Base-by-base conservation (phyloP, 257 asterid genomes). In the Leptodermis oblonga region DNA sequence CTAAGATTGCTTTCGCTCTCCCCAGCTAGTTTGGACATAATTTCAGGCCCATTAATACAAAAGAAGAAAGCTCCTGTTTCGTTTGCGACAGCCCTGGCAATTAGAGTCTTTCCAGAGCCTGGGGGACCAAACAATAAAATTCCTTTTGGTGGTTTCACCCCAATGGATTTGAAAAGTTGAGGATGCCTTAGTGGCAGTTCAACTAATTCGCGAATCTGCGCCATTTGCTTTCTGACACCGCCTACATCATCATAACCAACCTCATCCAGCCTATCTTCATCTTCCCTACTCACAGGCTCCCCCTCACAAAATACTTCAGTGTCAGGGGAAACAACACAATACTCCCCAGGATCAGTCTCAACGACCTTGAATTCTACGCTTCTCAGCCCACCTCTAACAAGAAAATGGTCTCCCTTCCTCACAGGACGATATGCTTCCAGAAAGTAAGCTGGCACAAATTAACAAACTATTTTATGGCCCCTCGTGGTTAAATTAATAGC, bases 211-310 rank as follows among this genome's bases (percentile, higher is more conserved):
- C 92, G 92, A 70, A 86, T 86, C 80, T 86, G 92, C 66, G 88
- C 92, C 90, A 86, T 86, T 75, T 86, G 92, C 70, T 86, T 86
- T 59, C 92, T 80, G 60, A 86, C 92, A 42, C 92, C 92, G 65
- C 92, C 92, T n/a, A 84, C 90, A 70, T 84, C 92, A 46, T 86
- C 92, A 75, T 86, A 86, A 36, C 92, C 92, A 74, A 86, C 78
- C 78, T 86, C 92, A 56, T 86, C 92, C 26, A 86, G 76, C 34
- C 89, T 80, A 67, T 84, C 88, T 71, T 84, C 92, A 31, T 86
- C 92, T 67, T 86, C 92, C 74, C 92, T 82, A 72, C 75, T 80
- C 20, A 84, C 82, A 52, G 90, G 92, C 60, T 86, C 92, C 46
- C 92, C 92, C 63, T 86, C 92, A 48, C 92, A 86, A 70, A 80